Evolutionary conservation across 345 rosid species (phyloP).

Genomic region (Anacardium occidentale): DNA sequence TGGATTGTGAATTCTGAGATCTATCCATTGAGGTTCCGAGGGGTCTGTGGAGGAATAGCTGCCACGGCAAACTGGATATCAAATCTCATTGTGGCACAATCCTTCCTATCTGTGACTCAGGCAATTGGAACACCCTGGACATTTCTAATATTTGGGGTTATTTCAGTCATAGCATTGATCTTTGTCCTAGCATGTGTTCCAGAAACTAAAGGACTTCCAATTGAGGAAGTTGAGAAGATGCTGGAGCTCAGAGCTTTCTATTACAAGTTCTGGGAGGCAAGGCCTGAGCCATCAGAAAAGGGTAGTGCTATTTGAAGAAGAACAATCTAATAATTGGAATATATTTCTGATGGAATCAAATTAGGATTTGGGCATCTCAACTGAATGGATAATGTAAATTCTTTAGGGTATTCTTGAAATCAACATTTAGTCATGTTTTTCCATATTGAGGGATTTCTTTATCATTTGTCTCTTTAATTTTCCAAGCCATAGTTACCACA

Average conservation of each 20-base stretch:
- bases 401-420: background rate
- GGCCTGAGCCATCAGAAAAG: conserved; percentile 29
- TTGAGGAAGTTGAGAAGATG: conserved; percentile 85
- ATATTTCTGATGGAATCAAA: background rate
- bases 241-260: conserved; percentile 56
- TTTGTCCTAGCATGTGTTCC: conserved; percentile 78
- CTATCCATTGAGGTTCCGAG: conserved; percentile 76
- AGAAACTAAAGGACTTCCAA: conserved; percentile 82
- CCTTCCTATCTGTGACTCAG: conserved; percentile 65
- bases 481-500: background rate
- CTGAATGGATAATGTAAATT: background rate
- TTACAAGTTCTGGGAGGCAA: conserved; percentile 66
- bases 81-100: conserved; percentile 76
- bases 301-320: conserved; percentile 36
- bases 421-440: background rate
- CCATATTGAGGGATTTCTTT: background rate
- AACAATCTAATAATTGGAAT: background rate
- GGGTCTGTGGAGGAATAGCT: conserved; percentile 86
- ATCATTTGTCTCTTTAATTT: background rate
- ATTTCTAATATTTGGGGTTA: conserved; percentile 61
- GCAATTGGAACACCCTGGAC: conserved; percentile 79
- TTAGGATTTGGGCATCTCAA: background rate
- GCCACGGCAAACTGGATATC: conserved; percentile 87
- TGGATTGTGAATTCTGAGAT: conserved; percentile 92
- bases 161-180: conserved; percentile 55